phyloP scores from a whole-genome alignment of 495 filamentous ascomycete species.

The Penicillium parvum region DNA sequence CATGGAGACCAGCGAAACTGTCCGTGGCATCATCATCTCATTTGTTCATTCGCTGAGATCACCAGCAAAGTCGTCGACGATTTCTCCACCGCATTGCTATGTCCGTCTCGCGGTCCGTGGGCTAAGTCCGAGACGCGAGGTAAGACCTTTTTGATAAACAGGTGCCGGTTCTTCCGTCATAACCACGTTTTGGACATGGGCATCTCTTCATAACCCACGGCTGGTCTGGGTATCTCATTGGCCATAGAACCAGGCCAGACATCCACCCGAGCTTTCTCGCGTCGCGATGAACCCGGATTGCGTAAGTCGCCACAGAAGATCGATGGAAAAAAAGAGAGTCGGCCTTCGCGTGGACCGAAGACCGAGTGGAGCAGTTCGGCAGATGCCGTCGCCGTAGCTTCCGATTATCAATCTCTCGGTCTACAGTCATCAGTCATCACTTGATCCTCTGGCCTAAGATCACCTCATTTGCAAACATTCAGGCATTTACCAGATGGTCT shows the following conservation, averaged over 20 bases:
- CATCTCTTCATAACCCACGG: too few relatives aligned
- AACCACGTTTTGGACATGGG: too few relatives aligned
- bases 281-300: background rate
- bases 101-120: background rate
- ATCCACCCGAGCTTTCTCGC: background rate
- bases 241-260: background rate
- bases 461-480: too few relatives aligned
- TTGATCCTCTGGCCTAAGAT: too few relatives aligned
- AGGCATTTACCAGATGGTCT: too few relatives aligned
- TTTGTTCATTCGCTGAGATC: too few relatives aligned
- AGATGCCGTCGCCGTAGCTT: background rate
- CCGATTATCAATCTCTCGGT: background rate
- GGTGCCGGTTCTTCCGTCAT: too few relatives aligned
- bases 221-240: too few relatives aligned
- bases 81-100: slow-evolving; percentile 5
- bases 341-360: slow-evolving; percentile 11
- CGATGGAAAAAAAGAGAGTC: background rate
- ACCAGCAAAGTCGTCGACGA: too few relatives aligned
- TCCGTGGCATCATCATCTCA: background rate
- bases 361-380: slow-evolving; percentile 3
- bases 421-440: too few relatives aligned
- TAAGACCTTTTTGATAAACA: too few relatives aligned
- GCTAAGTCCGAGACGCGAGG: slow-evolving; percentile 9
- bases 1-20: background rate
- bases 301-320: slow-evolving; percentile 1